Evolutionary conservation across 352 stramenopile genomes (phyloP), one percentile per base, ranked within the genome.

Genomic region (Pilasporangium apinafurcum): DNA sequence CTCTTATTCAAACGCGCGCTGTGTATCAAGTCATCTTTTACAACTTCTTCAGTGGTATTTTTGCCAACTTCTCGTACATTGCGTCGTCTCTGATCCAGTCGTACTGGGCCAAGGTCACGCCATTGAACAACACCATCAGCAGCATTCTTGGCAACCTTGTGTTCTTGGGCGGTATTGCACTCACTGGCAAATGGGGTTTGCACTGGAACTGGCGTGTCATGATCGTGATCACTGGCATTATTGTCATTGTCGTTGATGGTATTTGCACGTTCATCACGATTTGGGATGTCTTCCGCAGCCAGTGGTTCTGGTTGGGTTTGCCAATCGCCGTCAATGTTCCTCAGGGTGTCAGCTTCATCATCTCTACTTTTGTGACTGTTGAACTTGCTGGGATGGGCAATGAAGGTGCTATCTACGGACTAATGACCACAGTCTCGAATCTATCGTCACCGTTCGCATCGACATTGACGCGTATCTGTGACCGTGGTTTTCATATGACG

Each of bases 381-480:
- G 56, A 68, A 18, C 37, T 68, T 21, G 48, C 54, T 4, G 59
- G 51, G 12, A 35, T 44, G 13, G 59, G 59, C 17, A 56, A 65
- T 25, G 59, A 68, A 54, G 59, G 50, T n/a, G 52, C 53, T 8
- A 33, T 62, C 34, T 68, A 67, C 25, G 54, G 54, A 3, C 37
- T 66, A 16, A 12, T 66, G 17, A 68, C 59, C 16, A 65, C 59
- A 14, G 48, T 66, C 22, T 32, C 25, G 25, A 68, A 65, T 42
- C 39, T 66, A 8, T 42, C 44, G 5, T 18, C 30, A 8, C 38
- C 50, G 17, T 61, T 68, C 38, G 31, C 39, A 18, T 42, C 34
- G 14, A 65, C 41, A n/a, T 30, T 54, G 29, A 53, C 54, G 12
- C 63, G 64, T 33, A 42, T 46, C 44, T 6, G 58, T 14, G 39